Evolutionary conservation across 257 asterid species (phyloP).

Genomic region (Galeopsis tetrahit): DNA sequence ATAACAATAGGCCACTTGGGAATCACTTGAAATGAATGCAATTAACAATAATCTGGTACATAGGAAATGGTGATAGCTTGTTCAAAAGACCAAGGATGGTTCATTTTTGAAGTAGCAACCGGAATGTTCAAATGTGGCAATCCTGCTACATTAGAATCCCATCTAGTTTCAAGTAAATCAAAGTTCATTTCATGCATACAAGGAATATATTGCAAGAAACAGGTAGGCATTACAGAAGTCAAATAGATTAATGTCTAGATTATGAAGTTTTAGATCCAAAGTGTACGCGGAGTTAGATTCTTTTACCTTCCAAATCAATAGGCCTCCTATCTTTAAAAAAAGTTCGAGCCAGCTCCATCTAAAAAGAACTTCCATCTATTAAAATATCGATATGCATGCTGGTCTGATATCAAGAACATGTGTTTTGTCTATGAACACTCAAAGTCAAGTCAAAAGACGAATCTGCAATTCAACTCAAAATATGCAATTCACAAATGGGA

Average conservation of each 20-base stretch:
- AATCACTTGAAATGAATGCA: too few species aligned
- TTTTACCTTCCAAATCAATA: slow-evolving; percentile 77
- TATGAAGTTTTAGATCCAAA: slow-evolving; percentile 18
- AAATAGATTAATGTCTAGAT: neutral
- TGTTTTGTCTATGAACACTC: slow-evolving; percentile 14
- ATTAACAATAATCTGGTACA: too few species aligned
- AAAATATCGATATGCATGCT: slow-evolving; percentile 18
- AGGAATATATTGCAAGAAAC: slow-evolving; percentile 7
- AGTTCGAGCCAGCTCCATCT: slow-evolving; percentile 68
- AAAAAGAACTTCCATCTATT: slow-evolving; percentile 35
- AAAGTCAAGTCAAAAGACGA: slow-evolving; percentile 17
- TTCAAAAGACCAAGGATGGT: too few species aligned
- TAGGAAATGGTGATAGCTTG: too few species aligned
- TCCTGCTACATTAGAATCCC: neutral
- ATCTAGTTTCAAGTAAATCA: neutral
- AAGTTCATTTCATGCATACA: neutral
- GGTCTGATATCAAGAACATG: neutral
- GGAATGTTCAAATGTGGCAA: too few species aligned
- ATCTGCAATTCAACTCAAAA: slow-evolving; percentile 2
- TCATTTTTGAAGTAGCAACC: too few species aligned
- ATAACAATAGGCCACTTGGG: too few species aligned
- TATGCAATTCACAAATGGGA: slow-evolving; percentile 1
- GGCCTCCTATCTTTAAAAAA: slow-evolving; percentile 88
- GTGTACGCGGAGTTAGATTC: neutral
- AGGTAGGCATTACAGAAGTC: neutral